Evolutionary conservation across 208 protist species (phyloP).

Genomic region (Phytomonas francai): DNA sequence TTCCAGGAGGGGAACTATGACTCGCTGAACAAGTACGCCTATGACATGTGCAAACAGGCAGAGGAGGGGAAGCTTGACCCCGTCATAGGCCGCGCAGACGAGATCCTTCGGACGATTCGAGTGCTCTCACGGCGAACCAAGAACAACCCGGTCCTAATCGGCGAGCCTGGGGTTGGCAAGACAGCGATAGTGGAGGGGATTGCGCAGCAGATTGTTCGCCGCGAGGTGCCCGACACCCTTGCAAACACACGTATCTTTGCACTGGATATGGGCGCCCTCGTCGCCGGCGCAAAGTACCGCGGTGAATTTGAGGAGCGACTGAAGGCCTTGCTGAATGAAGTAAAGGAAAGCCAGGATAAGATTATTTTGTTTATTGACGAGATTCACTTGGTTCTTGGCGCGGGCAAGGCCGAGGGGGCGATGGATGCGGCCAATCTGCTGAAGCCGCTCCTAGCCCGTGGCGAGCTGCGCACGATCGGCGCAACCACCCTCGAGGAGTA

Average conservation of each 20-base stretch:
- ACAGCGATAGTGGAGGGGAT: conserved; percentile 92
- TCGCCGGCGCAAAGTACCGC: conserved; percentile 98
- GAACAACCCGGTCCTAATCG: conserved; percentile 99
- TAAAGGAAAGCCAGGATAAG: conserved; percentile 91
- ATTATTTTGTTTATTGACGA: conserved; percentile 99
- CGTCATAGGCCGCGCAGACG: conserved; percentile 98
- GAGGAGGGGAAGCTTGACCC: conserved; percentile 95
- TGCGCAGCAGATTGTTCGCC: conserved; percentile 88
- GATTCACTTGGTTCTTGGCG: conserved; percentile 98
- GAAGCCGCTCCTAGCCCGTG: conserved; percentile 97
- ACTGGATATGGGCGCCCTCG: conserved; percentile 98
- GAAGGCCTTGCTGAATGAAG: conserved; percentile 98
- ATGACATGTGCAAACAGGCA: conserved; percentile 93
- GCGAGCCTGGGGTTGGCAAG: conserved; percentile 93
- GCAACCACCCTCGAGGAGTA: conserved; percentile 98
- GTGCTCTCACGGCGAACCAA: conserved; percentile 97
- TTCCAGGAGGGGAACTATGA: conserved; percentile 83
- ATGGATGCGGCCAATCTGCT: conserved; percentile 99
- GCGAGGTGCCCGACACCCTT: conserved; percentile 89
- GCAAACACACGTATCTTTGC: conserved; percentile 77
- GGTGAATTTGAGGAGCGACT: conserved; percentile 99
- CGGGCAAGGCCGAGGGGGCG: conserved; percentile 89
- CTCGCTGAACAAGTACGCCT: conserved; percentile 95
- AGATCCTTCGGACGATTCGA: conserved; percentile 97
- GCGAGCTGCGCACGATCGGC: conserved; percentile 95